phyloP scores from a whole-genome alignment of 2,329 filamentous ascomycete genomes.

The Aspergillus sp. region DNA sequence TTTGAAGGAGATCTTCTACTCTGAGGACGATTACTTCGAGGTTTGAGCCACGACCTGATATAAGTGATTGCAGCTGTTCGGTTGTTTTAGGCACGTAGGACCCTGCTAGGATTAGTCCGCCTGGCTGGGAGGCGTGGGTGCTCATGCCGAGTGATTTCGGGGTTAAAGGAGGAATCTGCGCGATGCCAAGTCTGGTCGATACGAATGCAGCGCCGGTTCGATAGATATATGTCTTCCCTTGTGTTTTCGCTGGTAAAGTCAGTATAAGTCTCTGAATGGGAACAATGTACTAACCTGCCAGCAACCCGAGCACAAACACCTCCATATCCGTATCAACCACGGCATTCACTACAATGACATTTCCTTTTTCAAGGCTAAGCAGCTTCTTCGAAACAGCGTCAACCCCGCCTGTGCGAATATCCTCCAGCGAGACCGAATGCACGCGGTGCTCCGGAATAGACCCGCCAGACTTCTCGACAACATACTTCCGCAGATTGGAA shows the following conservation, averaged over 20 bases:
- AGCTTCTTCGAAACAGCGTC: too few species aligned
- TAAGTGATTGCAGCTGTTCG: slow-evolving; percentile 50
- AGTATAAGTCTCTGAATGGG: too few species aligned
- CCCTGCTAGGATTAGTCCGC: slow-evolving; percentile 56
- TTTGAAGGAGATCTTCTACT: slow-evolving; percentile 43
- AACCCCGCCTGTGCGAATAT: too few species aligned
- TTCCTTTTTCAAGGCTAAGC: too few species aligned
- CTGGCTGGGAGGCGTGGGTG: slow-evolving; percentile 30
- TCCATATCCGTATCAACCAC: slow-evolving; percentile 57
- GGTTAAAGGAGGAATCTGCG: slow-evolving; percentile 52
- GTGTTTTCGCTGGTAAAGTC: too few species aligned
- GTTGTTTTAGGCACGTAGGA: slow-evolving; percentile 62
- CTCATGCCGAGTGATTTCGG: slow-evolving; percentile 40
- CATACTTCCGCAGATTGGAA: too few species aligned
- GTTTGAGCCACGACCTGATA: slow-evolving; percentile 36
- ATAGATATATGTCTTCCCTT: slow-evolving; percentile 40
- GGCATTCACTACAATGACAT: slow-evolving; percentile 24
- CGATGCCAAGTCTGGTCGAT: slow-evolving; percentile 53
- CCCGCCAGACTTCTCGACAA: too few species aligned
- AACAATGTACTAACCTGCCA: too few species aligned
- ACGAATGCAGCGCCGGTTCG: slow-evolving; percentile 50
- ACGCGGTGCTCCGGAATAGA: too few species aligned
- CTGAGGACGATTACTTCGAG: slow-evolving; percentile 50
- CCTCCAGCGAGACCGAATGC: too few species aligned
- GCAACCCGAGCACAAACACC: slow-evolving; percentile 52